phyloP scores from a whole-genome alignment of 1,284 basidiomycete species.

The Ustilago curta region DNA sequence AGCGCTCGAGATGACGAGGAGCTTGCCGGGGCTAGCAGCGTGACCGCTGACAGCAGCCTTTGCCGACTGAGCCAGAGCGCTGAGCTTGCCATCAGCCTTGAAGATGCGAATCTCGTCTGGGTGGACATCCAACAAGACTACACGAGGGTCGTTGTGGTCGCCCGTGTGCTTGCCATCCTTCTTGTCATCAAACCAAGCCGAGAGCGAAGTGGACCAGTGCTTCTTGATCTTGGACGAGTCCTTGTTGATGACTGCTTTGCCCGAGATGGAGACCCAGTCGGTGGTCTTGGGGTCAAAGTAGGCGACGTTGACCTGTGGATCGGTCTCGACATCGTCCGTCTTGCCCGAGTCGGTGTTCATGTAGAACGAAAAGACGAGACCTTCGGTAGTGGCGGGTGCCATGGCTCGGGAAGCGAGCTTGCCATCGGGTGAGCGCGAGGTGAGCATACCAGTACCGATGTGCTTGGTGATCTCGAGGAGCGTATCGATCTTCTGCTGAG shows the following conservation, averaged over 20 bases:
- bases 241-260: slow-evolving; percentile 73
- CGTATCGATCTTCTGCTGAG: slow-evolving; percentile 56
- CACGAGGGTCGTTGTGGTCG: slow-evolving; percentile 81
- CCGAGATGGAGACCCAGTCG: slow-evolving; percentile 86
- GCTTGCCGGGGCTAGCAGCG: slow-evolving; percentile 75
- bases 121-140: slow-evolving; percentile 82
- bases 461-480: slow-evolving; percentile 53
- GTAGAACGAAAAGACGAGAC: slow-evolving; percentile 68
- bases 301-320: slow-evolving; percentile 58
- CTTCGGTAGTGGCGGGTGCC: slow-evolving; percentile 77
- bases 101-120: slow-evolving; percentile 75
- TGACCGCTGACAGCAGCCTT: slow-evolving; percentile 74
- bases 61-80: slow-evolving; percentile 71
- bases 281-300: slow-evolving; percentile 81
- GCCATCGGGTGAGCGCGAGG: slow-evolving; percentile 80
- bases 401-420: slow-evolving; percentile 84
- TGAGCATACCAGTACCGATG: slow-evolving; percentile 76
- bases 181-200: slow-evolving; percentile 86
- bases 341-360: slow-evolving; percentile 63
- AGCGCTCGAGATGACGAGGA: slow-evolving; percentile 75
- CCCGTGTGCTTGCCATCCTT: slow-evolving; percentile 89
- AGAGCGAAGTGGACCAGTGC: slow-evolving; percentile 53
- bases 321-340: slow-evolving; percentile 56
- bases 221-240: slow-evolving; percentile 61
- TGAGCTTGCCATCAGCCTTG: slow-evolving; percentile 56